Evolutionary conservation across 2,329 filamentous ascomycete genomes (phyloP), one percentile per base, ranked within the genome.

Genomic region (Podosphaera leucotricha): DNA sequence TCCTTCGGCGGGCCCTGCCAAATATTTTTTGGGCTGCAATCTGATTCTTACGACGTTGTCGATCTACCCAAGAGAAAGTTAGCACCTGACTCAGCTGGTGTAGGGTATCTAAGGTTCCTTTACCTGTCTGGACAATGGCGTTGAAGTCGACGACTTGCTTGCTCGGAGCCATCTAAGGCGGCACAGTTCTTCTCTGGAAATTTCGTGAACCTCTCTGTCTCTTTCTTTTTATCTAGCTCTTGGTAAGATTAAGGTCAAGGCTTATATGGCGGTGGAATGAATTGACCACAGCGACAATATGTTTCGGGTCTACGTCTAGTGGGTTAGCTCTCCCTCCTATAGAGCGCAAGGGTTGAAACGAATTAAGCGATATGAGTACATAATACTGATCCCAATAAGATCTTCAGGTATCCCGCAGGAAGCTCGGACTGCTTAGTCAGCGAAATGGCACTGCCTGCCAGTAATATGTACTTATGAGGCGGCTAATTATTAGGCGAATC

Each of bases 1-100:
- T 77, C 43, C 69, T 61, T 51, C 76, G 72, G 46, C 68, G 62
- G 44, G 60, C 61, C 55, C 71, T 71, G 52, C 71, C 71, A 52
- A 86, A 77, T 55, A 86, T 82, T 55, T 71, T 67, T 53, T 79
- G 68, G 26, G 80, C 80, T n/a, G 84, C 70, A 2, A 64, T 67
- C 56, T 81, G 72, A 52, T 79, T 76, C 62, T 75, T 77, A 62
- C 79, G 79, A 57, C 75, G 72, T 58, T 80, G 69, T 48, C 79
- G 76, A 47, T 58, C 57, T 59, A 30, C 10, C 16, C 16, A 15
- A 11, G 21, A 20, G 43, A 53, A 41, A 56, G 49, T 39, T n/a
- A 38, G 21, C 18, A 38, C 33, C 10, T 36, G 45, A 18, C 20
- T 8, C 16, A 13, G 19, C 38, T 37, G n/a, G 20, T 20, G 39